Conservation (phyloP, 2,329 filamentous ascomycete genomes). For the Nigrospora osmanthi region DNA sequence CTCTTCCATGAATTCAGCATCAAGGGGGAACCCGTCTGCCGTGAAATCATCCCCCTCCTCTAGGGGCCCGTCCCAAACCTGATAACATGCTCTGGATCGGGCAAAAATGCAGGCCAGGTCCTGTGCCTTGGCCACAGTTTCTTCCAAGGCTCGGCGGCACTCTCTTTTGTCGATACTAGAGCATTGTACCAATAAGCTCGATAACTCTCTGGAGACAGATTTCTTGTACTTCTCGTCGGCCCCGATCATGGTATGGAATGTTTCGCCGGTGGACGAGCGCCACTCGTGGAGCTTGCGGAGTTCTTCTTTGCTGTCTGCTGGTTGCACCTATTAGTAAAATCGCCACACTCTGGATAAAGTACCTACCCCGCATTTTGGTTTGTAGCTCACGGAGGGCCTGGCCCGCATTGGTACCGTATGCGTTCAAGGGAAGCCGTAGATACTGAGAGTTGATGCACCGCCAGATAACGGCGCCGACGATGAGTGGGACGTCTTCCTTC, state of each 20-base stretch:
- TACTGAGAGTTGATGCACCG: background rate
- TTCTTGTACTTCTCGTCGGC: background rate
- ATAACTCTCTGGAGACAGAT: too few relatives aligned
- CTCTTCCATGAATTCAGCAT: background rate
- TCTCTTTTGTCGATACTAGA: background rate
- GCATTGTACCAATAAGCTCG: background rate
- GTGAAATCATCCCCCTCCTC: background rate
- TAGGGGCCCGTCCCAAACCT: background rate
- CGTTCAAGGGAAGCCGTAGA: background rate
- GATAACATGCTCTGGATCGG: background rate
- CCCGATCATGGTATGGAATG: background rate
- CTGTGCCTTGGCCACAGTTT: background rate
- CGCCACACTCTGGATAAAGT: background rate
- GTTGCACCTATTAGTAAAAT: background rate
- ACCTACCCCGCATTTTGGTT: too few relatives aligned
- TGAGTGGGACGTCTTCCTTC: background rate
- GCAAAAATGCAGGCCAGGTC: background rate
- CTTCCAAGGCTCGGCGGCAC: background rate
- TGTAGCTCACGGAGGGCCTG: too few relatives aligned
- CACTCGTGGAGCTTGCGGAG: background rate
- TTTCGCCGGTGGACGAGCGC: background rate
- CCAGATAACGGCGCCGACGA: background rate
- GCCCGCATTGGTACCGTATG: too few relatives aligned
- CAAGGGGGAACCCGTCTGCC: background rate
- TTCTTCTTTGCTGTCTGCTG: background rate